Evolutionary conservation across 352 stramenopile genomes (phyloP), one percentile per base, ranked within the genome.

Genomic region (Poterioochromonas sp.): DNA sequence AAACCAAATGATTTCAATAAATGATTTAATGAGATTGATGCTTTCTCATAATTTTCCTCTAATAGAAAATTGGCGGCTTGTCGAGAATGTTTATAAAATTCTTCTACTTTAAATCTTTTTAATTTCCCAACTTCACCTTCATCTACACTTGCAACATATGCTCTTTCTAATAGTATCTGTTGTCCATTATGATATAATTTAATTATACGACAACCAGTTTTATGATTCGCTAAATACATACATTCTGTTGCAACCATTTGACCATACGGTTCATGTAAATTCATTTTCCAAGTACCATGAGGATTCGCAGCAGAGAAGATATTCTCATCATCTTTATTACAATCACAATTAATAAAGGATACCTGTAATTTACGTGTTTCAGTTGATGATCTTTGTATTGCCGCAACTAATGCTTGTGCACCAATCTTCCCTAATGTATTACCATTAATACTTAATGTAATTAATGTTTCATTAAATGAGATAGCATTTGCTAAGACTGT

Each of bases 401-500:
- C 71, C 11, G 71, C 71, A 11, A 78, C 71, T 37, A 78, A 34
- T 8, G 71, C 71, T 35, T 78, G 71, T 44, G 71, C 71, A 15
- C 71, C 71, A 35, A 78, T 65, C 20, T 15, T 65, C 0, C 71
- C 71, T 11, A 78, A 29, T 44, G 32, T 39, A 51, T 78, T 78
- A 47, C 71, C 71, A 29, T 78, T 65, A 11, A 78, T 65, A 29
- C 39, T 65, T 15, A 78, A 35, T 26, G 0, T 78, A 18, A 68
- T 29, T 34, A 78, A 51, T 12, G 43, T 68, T 51, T 78, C 71
- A 51, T 78, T 78, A 18, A 68, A 65, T 15, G 47, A 47, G 34
- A 78, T 63, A 29, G 71, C 71, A 51, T 78, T 78, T 5, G 71
- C 71, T 29, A 78, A 53, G 12, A 78, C 71, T 37, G 71, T 78